phyloP scores from a whole-genome alignment of 768 basidiomycete genomes.

The Rhodocollybia butyracea region DNA sequence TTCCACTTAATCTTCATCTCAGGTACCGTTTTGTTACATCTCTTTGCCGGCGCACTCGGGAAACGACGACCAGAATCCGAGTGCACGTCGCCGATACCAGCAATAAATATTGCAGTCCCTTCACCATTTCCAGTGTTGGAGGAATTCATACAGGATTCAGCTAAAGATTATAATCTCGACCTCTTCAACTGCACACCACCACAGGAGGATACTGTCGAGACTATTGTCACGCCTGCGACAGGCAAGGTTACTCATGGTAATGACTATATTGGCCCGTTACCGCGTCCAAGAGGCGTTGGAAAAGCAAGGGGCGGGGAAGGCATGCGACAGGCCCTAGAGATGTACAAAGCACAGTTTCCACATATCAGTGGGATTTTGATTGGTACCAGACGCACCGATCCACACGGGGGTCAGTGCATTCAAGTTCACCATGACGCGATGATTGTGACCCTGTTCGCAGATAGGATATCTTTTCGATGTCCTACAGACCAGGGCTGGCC shows the following conservation, averaged over 20 bases:
- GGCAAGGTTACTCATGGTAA: conserved; percentile 11
- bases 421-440: neutral
- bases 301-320: conserved; percentile 58
- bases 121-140: conserved; percentile 87
- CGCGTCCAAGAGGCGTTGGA: conserved; percentile 37
- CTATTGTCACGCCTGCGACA: conserved; percentile 36
- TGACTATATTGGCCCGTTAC: conserved; percentile 16
- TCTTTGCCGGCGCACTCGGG: conserved; percentile 74
- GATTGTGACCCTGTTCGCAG: conserved; percentile 32
- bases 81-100: conserved; percentile 46
- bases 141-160: conserved; percentile 68
- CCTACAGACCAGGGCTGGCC: conserved; percentile 93
- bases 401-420: conserved; percentile 78
- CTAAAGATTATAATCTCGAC: conserved; percentile 67
- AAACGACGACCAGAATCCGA: conserved; percentile 32
- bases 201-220: conserved; percentile 42
- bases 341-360: conserved; percentile 66
- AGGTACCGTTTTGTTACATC: conserved; percentile 95
- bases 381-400: conserved; percentile 87
- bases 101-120: conserved; percentile 87
- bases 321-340: conserved; percentile 76
- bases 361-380: conserved; percentile 80
- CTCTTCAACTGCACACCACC: conserved; percentile 57
- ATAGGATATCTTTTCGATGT: conserved; percentile 64
- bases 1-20: neutral